Base-by-base conservation (phyloP, 139 green algal species). In the Coelastrella sp. region DNA sequence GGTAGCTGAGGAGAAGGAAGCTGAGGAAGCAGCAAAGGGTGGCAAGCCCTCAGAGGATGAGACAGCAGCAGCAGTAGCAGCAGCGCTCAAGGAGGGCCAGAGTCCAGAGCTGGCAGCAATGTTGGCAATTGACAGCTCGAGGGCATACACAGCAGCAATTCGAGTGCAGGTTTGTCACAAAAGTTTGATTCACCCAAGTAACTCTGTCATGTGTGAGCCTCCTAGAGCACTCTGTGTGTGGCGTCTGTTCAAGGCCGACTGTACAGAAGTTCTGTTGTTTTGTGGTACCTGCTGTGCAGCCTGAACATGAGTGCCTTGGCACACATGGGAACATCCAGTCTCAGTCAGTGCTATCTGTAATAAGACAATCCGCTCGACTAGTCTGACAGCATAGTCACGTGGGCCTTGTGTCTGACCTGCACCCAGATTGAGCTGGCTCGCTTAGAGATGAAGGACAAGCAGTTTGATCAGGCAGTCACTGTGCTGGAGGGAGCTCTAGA, bases 371-470 rank as follows among this genome's bases (percentile, higher is more conserved):
- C 35, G 35, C 19, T 73, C 65, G 15, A 7, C 65, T 4, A 73
- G 7, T 4, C 15, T 73, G 65, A 73, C 15, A 73, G 15, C 65
- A 6, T 73, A 17, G 7, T 24, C 75, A 27, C 8, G 17, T 84
- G 49, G 14, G 24, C 66, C 35, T 65, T 81, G 72, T 78, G 15
- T 1, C 0, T 82, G 4, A 70, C 61, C 24, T 84, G 58, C 82
- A 49, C 35, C 35, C 35, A 87, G 75, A 87, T 91, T 70, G 88
- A 91, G 75, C 65, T 88, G 68, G 88, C 78, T 19, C 79, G 88
- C 14, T 72, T 91, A 9, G 88, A 91, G 80, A 91, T 91, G 88
- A 87, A 88, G 80, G 80, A 60, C 63, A 88, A 91, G 88, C 7
- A 65, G 12, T 91, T 88, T 65, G 58, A 65, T 7, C 35, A 19